Base-by-base conservation (phyloP, 805 yeast species). In the Myxozyma nipponensis region DNA sequence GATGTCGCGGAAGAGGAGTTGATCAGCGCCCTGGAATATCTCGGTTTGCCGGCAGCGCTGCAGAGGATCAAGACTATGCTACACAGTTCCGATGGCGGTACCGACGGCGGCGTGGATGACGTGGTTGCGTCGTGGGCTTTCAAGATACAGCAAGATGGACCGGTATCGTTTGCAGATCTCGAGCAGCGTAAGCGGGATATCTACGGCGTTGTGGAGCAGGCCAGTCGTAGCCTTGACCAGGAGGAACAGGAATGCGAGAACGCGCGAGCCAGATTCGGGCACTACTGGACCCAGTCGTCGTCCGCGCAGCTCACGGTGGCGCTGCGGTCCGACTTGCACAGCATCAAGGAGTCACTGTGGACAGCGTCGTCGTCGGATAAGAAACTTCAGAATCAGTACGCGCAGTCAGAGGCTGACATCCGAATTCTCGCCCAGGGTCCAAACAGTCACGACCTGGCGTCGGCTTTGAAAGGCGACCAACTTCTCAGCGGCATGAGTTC, bases 1-100 rank as follows among this genome's bases (percentile, higher is more conserved):
- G 90, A 86, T 49, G 77, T 89, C 7, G 84, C 95, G 0, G 80
- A 87, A 61, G 85, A 86, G 65, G 93, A 90, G 63, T 74, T 84
- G 42, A 67, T 75, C 1, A 86, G 96, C 0, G 86, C 86, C 7
- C 73, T 89, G 50, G 98, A 89, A 61, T 88, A 78, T 59, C 76
- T 88, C 57, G 83, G 83, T 49, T 71, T 91, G 48, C 96, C 96
- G 1, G 74, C 73, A 39, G 77, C 86, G 2, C 66, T 86, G 32
- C 75, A 70, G 15, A 81, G 77, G 21, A 64, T 86, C 38, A 79
- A 78, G 54, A 59, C 58, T 43, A 40, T 50, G 7, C 24, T 46
- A 3, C 50, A 49, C 28, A 32, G 51, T 1, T 35, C 40, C 21
- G 56, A 46, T 6, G n/a, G n/a, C n/a, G n/a, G n/a, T n/a, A n/a